Evolutionary conservation across 495 filamentous ascomycete genomes (phyloP).

Genomic region (Penicillium macrosclerotiorum): DNA sequence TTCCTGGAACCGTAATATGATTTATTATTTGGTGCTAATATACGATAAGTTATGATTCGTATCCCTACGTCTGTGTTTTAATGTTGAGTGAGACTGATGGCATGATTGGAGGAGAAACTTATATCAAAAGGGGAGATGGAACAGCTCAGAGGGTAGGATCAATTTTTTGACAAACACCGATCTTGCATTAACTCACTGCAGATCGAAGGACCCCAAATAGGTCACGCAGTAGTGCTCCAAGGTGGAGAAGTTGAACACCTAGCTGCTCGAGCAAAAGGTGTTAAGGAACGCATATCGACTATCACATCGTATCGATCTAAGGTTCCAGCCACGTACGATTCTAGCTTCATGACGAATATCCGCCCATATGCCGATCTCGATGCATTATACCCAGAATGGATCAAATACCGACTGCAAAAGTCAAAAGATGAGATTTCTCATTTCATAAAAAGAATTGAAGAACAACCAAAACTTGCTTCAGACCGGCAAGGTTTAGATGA

Average conservation of each 20-base stretch:
- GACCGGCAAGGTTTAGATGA: constrained; percentile 1
- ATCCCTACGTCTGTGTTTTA: constrained; percentile 34
- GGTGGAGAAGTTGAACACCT: constrained; percentile 33
- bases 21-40: not conserved
- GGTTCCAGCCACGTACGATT: constrained; percentile 22
- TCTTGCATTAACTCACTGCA: constrained; percentile 1
- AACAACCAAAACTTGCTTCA: not conserved
- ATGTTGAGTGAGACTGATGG: constrained; percentile 34
- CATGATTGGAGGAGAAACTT: constrained; percentile 37
- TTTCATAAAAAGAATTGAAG: constrained; percentile 3
- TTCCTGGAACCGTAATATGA: not conserved
- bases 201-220: constrained; percentile 24
- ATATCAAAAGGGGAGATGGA: constrained; percentile 30
- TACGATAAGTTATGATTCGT: constrained; percentile 26
- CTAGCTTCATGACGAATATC: constrained; percentile 32
- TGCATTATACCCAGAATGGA: constrained; percentile 31
- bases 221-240: constrained; percentile 30
- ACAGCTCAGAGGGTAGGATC: constrained; percentile 19
- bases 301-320: constrained; percentile 33
- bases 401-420: constrained; percentile 22
- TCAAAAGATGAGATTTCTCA: constrained; percentile 13
- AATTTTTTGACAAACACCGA: not conserved
- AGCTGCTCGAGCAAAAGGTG: constrained; percentile 25
- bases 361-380: constrained; percentile 24
- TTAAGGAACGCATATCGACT: constrained; percentile 32